Evolutionary conservation across 208 protist genomes (phyloP), one percentile per base, ranked within the genome.

Genomic region (Wallacemonas collosoma): DNA sequence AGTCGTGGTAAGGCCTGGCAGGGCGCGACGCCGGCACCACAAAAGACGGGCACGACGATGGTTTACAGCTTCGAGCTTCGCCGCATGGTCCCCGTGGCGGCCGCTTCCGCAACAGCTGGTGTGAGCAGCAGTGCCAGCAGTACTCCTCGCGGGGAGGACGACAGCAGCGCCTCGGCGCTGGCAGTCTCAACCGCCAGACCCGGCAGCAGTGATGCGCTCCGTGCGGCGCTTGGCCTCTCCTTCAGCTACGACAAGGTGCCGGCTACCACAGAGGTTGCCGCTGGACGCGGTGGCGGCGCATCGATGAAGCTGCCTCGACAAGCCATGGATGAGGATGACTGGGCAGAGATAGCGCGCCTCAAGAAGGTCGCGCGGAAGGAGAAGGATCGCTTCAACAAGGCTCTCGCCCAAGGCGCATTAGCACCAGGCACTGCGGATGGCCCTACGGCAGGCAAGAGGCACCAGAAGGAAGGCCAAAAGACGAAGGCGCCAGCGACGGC

Each of bases 1-100:
- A 6, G 71, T 60, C 26, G 58, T 65, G 1, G 3, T 75, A 48
- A 62, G 72, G 12, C 8, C 64, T 2, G 65, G 26, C 48, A 64
- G 51, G 41, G 38, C 38, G 74, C 63, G 6, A 57, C 60, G n/a
- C 12, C 60, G 9, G 17, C 53, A 2, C n/a, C 45, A 6, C 35
- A 15, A 17, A 26, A 3, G 3, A 35, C 11, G 1, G 51, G 15
- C 11, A 50, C 67, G 0, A 58, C 73, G 50, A 80, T 75, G 38
- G 85, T 91, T 38, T 96, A 96, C 79, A 94, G 89, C 72, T 96
- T 96, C 63, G 91, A 96, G 68, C 81, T 96, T n/a, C 87, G 91
- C 15, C 87, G 91, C 64, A 96, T 96, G 91, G 77, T 86, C 2
- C 91, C 91, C 26, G 76, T 96, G 17, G 60, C 90, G 35, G 67